Evolutionary conservation across 179 eudicot species (phyloP), one percentile per base, ranked within the genome.

Genomic region (Pouteria campechiana): DNA sequence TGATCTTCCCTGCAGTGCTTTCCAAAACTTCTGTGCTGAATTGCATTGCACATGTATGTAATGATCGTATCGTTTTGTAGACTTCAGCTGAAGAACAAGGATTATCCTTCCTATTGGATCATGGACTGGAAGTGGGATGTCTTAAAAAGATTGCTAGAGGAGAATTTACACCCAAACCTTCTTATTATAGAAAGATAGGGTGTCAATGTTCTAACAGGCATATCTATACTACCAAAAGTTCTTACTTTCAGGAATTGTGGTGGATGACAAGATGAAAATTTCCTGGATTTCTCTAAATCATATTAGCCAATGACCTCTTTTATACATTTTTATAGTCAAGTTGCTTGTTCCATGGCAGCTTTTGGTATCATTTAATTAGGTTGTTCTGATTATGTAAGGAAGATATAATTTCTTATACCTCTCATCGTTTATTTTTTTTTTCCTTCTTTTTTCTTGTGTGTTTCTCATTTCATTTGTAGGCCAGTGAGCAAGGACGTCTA

Each of bases 401-500:
- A n/a, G n/a, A n/a, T n/a, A n/a, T n/a, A n/a, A n/a, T n/a, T n/a
- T n/a, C n/a, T n/a, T n/a, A n/a, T n/a, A n/a, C n/a, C n/a, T n/a
- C n/a, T n/a, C n/a, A n/a, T n/a, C n/a, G n/a, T 50, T 45, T 14
- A 29, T 13, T n/a, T 20, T 12, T 20, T n/a, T 36, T 5, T 8
- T 28, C 29, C 17, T 50, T 28, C 14, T 28, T 2, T 20, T 10
- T 7, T 15, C 7, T 16, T 28, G 24, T 52, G 28, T 54, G 45
- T 16, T 68, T 30, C 11, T 41, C 25, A 23, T 14, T 32, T 50
- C 39, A 31, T 55, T 35, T 54, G 5, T 55, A 89, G 98, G 71
- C 59, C 50, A 76, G 88, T 55, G 83, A 82, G 48, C 98, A 90
- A 72, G 98, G 98, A 30, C 74, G 75, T 3, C 57, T 90, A 57